Conservation (phyloP, 2,329 filamentous ascomycete species). For the Aspergillus terreus region DNA sequence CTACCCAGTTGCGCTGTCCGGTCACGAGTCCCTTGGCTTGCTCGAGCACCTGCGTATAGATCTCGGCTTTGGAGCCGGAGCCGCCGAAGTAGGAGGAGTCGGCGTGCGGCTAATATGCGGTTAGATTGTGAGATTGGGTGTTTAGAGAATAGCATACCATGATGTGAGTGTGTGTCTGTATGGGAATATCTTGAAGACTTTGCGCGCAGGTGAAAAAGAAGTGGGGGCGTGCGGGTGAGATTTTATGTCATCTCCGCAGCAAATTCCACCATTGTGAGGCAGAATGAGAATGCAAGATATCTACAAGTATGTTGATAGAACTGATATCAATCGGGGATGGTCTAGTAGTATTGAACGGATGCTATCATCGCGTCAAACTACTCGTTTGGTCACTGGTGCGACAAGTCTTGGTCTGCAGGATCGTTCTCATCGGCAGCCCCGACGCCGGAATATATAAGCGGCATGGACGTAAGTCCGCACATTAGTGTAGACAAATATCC, state of each 20-base stretch:
- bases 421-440: no score
- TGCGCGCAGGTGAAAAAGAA: conserved; percentile 3
- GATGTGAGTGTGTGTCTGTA: not conserved
- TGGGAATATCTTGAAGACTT: not conserved
- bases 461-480: no score
- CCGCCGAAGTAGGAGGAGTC: conserved; percentile 43
- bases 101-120: conserved; percentile 41
- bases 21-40: conserved; percentile 37
- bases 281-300: no score
- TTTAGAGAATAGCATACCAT: conserved; percentile 3
- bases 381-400: no score
- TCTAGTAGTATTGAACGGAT: no score
- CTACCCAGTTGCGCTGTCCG: conserved; percentile 47
- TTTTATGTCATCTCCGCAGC: not conserved
- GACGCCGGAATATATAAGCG: not conserved
- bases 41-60: conserved; percentile 41
- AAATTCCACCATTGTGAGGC: no score
- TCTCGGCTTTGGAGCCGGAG: conserved; percentile 36
- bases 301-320: no score
- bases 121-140: no score
- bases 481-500: not conserved
- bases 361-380: no score
- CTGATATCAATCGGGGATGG: no score
- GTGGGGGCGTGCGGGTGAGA: conserved; percentile 8
- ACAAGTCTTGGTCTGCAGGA: no score